Percentiles rank a stretch among this genome's conserved stretches.
phyloP scores from a whole-genome alignment of 345 rosid genomes.

The Linum tenue region DNA sequence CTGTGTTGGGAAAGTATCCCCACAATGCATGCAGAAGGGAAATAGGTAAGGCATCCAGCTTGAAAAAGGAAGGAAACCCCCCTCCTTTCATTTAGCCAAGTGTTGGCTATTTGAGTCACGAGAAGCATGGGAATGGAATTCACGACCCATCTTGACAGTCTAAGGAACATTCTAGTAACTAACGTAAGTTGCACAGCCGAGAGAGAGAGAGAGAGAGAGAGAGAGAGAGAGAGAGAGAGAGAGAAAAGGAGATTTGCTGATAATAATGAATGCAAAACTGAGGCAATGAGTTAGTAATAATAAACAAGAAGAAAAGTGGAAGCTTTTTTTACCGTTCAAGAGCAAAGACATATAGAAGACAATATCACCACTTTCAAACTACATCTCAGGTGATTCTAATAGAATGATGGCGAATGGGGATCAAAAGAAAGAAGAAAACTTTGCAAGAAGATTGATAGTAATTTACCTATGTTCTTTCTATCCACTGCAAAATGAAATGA shows the following conservation, averaged over 20 bases:
- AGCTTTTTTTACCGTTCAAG: background rate
- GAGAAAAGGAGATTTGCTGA: too few relatives aligned
- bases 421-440: background rate
- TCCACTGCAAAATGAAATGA: background rate
- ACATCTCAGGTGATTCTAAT: background rate
- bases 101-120: background rate
- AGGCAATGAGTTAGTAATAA: too few relatives aligned
- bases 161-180: background rate
- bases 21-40: background rate
- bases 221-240: too few relatives aligned
- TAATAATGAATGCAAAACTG: too few relatives aligned
- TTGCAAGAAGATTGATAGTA: background rate
- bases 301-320: background rate
- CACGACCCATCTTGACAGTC: background rate
- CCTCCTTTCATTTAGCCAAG: background rate
- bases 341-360: background rate
- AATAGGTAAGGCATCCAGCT: background rate
- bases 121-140: background rate
- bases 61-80: background rate
- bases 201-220: too few relatives aligned
- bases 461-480: background rate
- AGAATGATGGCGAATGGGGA: background rate
- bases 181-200: too few relatives aligned
- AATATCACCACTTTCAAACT: background rate
- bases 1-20: background rate